These are phyloP conservation scores for Acanthamoeba sp. DNA, from an alignment of 208 protist genomes.

Conservation along the genomic window DNA sequence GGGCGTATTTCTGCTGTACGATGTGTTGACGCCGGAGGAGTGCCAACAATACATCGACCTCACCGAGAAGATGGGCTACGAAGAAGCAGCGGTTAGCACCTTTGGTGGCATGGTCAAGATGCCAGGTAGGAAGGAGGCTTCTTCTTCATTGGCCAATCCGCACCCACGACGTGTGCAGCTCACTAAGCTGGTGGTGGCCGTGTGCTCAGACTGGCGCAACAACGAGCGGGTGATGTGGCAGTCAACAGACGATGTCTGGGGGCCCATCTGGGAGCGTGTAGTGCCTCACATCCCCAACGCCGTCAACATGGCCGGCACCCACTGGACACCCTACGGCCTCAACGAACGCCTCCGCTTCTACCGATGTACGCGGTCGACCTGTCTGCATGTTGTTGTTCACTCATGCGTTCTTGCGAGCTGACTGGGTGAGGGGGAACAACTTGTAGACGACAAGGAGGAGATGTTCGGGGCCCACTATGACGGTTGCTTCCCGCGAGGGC, in stretches of 20 bases:
- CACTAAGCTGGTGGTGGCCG: background rate
- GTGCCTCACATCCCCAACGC: background rate
- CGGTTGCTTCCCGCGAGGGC: background rate
- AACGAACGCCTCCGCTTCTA: slow-evolving; percentile 76
- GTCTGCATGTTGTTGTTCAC: slow-evolving; percentile 11
- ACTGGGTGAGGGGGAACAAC: background rate
- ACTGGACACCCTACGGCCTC: slow-evolving; percentile 50
- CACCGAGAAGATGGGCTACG: slow-evolving; percentile 70
- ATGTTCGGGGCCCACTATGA: slow-evolving; percentile 65
- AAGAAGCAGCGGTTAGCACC: slow-evolving; percentile 21
- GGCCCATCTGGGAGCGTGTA: slow-evolving; percentile 61
- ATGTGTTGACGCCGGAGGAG: slow-evolving; percentile 64
- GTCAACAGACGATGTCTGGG: background rate
- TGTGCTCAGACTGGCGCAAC: slow-evolving; percentile 49
- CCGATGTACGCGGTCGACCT: slow-evolving; percentile 24
- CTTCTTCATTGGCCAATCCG: too few relatives aligned
- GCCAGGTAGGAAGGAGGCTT: slow-evolving; percentile 23
- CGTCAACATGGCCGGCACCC: background rate
- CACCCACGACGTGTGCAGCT: slow-evolving; percentile 37
- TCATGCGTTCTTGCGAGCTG: background rate
- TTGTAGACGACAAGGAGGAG: slow-evolving; percentile 53
- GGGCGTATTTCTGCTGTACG: slow-evolving; percentile 60
- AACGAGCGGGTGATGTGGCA: slow-evolving; percentile 73
- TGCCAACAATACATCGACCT: slow-evolving; percentile 72
- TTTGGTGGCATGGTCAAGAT: slow-evolving; percentile 15